Base-by-base conservation (phyloP, 1,284 basidiomycete species). In the Apiotrichum domesticum region DNA sequence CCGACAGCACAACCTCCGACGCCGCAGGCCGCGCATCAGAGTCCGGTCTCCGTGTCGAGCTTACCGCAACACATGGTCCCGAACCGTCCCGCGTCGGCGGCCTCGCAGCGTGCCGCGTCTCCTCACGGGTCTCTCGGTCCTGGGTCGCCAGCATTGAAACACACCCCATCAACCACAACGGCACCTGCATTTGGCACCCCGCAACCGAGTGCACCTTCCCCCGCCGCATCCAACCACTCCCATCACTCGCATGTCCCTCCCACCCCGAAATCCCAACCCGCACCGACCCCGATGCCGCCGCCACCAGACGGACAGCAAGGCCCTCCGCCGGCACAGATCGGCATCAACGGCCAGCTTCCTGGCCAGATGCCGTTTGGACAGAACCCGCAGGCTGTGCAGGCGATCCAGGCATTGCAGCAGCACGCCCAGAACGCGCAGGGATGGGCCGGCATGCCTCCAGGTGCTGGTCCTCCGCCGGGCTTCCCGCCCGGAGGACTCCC, bases 51-150 rank as follows among this genome's bases (percentile, higher is more conserved):
- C 7, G 54, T 51, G 29, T 73, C 71, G 4, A 65, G 66, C 51
- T 48, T 75, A 33, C 73, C 73, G 8, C 70, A 68, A 51, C 71
- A 75, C 51, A 69, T 75, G 70, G 68, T 62, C 6, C 69, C 66
- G 3, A 65, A 67, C 32, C 68, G 73, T 13, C 71, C 73, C 1
- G 64, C 59, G 2, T 75, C 73, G 4, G 63, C 70, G 5, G 66
- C 70, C 1, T 71, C 70, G 2, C 71, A 72, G 40, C 61, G 67
- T 10, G 65, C 67, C 4, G 55, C 61, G 5, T 70, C 68, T 5
- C 68, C 70, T 5, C 68, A 67, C 62, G 57, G 48, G 1, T 56
- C 61, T 9, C 34, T 56, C 32, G 54, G 54, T 7, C 68, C 66
- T 9, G 55, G 59, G 6, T 63, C 62, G 4, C 62, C 61, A 1